Conservation (phyloP, 164 flowering plant genomes). For the Stephania yunnanensis region DNA sequence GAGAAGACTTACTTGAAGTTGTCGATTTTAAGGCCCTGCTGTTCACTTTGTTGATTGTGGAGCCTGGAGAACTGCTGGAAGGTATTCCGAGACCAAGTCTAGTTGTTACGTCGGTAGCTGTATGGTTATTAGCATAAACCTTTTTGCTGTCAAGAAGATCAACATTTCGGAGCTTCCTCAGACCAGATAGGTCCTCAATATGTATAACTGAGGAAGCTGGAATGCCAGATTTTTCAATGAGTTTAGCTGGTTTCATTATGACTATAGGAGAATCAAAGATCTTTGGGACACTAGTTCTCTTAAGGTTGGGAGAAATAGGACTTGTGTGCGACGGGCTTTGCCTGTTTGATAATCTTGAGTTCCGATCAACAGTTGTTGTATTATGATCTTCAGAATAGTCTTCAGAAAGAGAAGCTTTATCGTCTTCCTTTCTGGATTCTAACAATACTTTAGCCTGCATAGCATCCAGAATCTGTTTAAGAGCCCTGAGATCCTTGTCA, state of each 20-base stretch:
- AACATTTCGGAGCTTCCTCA: conserved; percentile 22
- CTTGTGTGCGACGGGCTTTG: conserved; percentile 15
- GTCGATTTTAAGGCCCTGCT: conserved; percentile 23
- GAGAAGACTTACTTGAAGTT: conserved; percentile 33
- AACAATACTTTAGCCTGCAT: conserved; percentile 54
- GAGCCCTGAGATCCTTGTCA: conserved; percentile 90
- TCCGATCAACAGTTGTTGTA: conserved; percentile 23
- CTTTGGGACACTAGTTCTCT: conserved; percentile 25
- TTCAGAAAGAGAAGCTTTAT: conserved; percentile 25
- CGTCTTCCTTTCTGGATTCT: conserved; percentile 33
- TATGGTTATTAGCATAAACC: conserved; percentile 19
- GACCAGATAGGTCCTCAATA: conserved; percentile 22
- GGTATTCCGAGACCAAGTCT: conserved; percentile 28
- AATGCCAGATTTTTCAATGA: conserved; percentile 24
- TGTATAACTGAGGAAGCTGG: conserved; percentile 19
- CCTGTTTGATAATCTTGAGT: conserved; percentile 18
- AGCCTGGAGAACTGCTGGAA: conserved; percentile 13
- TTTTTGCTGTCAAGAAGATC: conserved; percentile 19
- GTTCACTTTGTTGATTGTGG: conserved; percentile 35
- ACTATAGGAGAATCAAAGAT: conserved; percentile 32
- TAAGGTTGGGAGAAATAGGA: conserved; percentile 18
- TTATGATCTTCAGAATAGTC: conserved; percentile 20
- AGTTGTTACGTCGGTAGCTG: conserved; percentile 25
- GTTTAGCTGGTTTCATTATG: conserved; percentile 47
- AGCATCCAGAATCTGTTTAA: conserved; percentile 84